Evolutionary conservation across 495 filamentous ascomycete genomes (phyloP).

Genomic region (Xylaria grammica): DNA sequence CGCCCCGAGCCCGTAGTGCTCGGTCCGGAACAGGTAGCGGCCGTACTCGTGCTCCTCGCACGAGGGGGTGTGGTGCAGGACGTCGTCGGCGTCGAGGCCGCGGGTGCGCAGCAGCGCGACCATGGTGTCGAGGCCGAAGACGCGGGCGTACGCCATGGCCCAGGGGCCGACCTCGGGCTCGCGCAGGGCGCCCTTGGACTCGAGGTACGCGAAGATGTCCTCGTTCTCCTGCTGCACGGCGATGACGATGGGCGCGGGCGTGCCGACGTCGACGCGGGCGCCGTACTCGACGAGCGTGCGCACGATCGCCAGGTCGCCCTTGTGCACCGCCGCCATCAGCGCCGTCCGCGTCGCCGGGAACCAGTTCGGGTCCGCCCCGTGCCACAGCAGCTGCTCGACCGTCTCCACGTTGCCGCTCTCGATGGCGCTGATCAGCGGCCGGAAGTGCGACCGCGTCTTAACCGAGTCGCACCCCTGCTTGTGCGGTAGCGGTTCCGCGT

Average conservation of each 20-base stretch:
- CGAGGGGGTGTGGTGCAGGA: constrained; percentile 21
- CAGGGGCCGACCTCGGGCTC: constrained; percentile 22
- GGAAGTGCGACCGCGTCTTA: constrained; percentile 12
- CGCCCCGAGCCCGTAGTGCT: constrained; percentile 22
- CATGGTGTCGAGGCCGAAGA: constrained; percentile 26
- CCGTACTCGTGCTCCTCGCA: constrained; percentile 24
- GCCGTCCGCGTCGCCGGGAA: constrained; percentile 33
- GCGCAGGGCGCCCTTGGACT: constrained; percentile 13
- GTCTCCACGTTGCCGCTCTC: constrained; percentile 24
- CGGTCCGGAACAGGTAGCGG: constrained; percentile 19
- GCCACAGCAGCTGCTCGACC: constrained; percentile 20
- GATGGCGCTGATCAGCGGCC: constrained; percentile 25
- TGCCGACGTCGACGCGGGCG: constrained; percentile 32
- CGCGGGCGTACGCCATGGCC: constrained; percentile 29
- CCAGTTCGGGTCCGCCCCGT: constrained; percentile 28
- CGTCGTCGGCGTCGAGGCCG: constrained; percentile 13
- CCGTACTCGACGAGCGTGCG: constrained; percentile 38
- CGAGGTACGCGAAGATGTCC: constrained; percentile 20
- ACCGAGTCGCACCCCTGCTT: constrained; percentile 17
- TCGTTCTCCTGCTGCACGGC: constrained; percentile 23
- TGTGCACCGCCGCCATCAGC: constrained; percentile 41
- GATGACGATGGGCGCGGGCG: constrained; percentile 23
- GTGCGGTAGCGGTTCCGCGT: constrained; percentile 8
- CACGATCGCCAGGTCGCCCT: constrained; percentile 36
- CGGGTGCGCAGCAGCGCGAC: constrained; percentile 12